Evolutionary conservation across 148 eudicot species (phyloP), one percentile per base, ranked within the genome.

Genomic region (Pharnaceum exiguum): DNA sequence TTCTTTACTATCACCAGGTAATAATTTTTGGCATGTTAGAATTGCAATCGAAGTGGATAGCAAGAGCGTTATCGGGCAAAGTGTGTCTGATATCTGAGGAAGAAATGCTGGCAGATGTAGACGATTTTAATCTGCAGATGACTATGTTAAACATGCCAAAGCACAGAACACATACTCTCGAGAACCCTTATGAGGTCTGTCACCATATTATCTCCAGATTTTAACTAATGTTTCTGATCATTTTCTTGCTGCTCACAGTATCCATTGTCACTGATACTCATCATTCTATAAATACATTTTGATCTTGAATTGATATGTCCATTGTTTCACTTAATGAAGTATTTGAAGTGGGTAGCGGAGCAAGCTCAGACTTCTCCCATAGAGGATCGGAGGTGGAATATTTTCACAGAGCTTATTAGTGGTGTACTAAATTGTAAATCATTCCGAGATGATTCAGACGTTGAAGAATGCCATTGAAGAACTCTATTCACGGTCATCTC

Each of bases 1-100:
- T 33, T 10, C 12, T 15, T 30, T 21, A 42, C 51, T 36, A 23
- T 35, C 11, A 38, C 57, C 30, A 87, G 95, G 59, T 84, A 17
- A 79, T 87, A 72, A 90, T 82, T 25, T 84, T 87, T 38, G 90
- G 90, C 42, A 83, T 87, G 87, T 87, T 87, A 56, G 95, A 83
- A 71, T 77, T 85, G 38, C 90, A 87, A 83, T 87, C 87, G 57
- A 81, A 70, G 73, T 87, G 95, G 95, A 82, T 87, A 60, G 84
- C 90, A 36, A 81, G 81, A 43, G 38, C 81, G 33, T 46, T 87
- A 42, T 72, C 90, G 10, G 90, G 87, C 39, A 83, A 81, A 67
- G 75, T 63, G 71, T 61, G 40, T 38, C 61, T 87, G 67, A 90
- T 90, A 55, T 68, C 87, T 67, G 45, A 73, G 82, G 90, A 76